These are phyloP conservation scores for Apiospora aurea DNA, from an alignment of 2,329 filamentous ascomycete genomes.

Conservation along the genomic window DNA sequence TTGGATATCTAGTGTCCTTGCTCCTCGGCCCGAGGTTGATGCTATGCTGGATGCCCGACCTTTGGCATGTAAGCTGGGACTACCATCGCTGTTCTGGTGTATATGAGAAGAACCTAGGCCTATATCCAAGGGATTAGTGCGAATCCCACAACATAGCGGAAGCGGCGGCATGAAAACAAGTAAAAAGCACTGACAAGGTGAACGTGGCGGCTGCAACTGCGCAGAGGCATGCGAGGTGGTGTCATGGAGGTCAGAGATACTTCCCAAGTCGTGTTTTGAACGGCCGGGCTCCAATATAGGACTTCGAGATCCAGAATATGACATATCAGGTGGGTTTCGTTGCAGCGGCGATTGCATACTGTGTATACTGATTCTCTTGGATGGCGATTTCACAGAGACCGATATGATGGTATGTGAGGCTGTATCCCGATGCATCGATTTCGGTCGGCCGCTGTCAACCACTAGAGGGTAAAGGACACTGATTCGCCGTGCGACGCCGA, in stretches of 20 bases:
- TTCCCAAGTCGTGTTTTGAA: slow-evolving; percentile 32
- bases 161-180: slow-evolving; percentile 21
- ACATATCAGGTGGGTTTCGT: slow-evolving; percentile 27
- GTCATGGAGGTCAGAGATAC: slow-evolving; percentile 33
- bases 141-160: neutral
- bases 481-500: neutral
- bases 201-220: slow-evolving; percentile 28
- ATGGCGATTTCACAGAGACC: slow-evolving; percentile 23
- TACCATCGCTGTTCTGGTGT: neutral
- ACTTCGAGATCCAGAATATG: slow-evolving; percentile 6
- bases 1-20: slow-evolving; percentile 43
- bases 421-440: neutral
- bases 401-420: neutral
- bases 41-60: slow-evolving; percentile 36
- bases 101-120: neutral
- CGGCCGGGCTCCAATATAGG: slow-evolving; percentile 29
- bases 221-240: slow-evolving; percentile 20
- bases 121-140: slow-evolving; percentile 18
- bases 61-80: neutral
- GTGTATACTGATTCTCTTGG: slow-evolving; percentile 35
- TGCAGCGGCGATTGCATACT: slow-evolving; percentile 30
- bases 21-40: slow-evolving; percentile 35
- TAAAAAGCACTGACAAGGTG: slow-evolving; percentile 35
- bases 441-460: neutral
- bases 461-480: slow-evolving; percentile 8